Base-by-base conservation (phyloP, 176 grass and related monocot species). In the Aegilops bicornis region DNA sequence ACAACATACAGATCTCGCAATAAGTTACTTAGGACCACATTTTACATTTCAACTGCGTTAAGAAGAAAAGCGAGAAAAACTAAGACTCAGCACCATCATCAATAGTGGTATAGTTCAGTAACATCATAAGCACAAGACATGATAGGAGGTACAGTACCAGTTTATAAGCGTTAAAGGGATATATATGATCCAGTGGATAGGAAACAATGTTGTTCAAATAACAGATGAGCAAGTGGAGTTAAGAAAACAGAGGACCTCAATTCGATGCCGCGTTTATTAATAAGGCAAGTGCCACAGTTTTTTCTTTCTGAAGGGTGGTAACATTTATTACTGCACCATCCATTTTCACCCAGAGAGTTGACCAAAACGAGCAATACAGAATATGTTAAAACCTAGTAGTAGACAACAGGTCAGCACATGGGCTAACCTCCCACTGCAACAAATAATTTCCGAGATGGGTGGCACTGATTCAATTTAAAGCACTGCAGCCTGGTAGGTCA, bases 371-470 rank as follows among this genome's bases (percentile, higher is more conserved):
- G 37, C 76, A 39, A 87, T 24, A 11, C 31, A 8, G 24, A 62
- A 80, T 45, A 56, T 70, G 35, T 43, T 67, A 91, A 54, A 67
- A 80, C 81, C 64, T 19, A 19, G 27, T 27, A 27, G 27, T 27
- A 27, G 27, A 27, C 27, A 27, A 27, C 27, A 27, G 27, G 27
- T 27, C 27, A 27, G 27, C 27, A 27, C 27, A 27, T 27, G 27
- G 27, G 27, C 27, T 27, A 27, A 27, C 27, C 78, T 83, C 47
- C 68, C 78, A 80, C 16, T 31, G 78, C 83, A 86, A 79, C 80
- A 87, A 83, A 85, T 62, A 75, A 50, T 78, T 88, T 64, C 82
- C 77, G 22, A 84, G 40, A 64, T 86, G 76, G 64, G 30, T 35
- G 73, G 43, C 73, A 60, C 77, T 80, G 45, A 27, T 27, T 72